A percentile compares a stretch with the other conserved stretches of the same genome.
phyloP scores from a whole-genome alignment of 805 yeast species.

The Yamadazyma scolyti region DNA sequence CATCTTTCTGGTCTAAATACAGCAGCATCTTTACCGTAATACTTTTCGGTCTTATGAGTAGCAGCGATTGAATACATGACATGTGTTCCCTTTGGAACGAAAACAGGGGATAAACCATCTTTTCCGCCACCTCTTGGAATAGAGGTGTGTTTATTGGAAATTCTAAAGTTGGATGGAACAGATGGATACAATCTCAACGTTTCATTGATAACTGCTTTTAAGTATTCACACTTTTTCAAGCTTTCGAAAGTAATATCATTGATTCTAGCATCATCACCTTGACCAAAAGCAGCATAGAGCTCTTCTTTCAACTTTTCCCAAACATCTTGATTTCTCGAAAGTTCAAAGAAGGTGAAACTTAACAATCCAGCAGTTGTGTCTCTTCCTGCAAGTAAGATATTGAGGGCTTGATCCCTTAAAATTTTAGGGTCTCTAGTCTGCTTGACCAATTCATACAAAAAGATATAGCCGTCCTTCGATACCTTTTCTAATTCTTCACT shows the following conservation, averaged over 20 bases:
- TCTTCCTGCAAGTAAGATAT: slow-evolving; percentile 51
- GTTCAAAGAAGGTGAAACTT: slow-evolving; percentile 42
- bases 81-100: slow-evolving; percentile 38
- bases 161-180: slow-evolving; percentile 48
- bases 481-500: slow-evolving; percentile 26
- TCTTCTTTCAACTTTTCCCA: slow-evolving; percentile 36
- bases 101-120: slow-evolving; percentile 36
- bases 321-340: slow-evolving; percentile 39
- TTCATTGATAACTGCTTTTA: slow-evolving; percentile 47
- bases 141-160: slow-evolving; percentile 42
- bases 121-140: slow-evolving; percentile 48
- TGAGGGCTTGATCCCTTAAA: slow-evolving; percentile 49
- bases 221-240: slow-evolving; percentile 46
- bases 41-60: slow-evolving; percentile 37
- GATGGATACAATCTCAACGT: slow-evolving; percentile 48
- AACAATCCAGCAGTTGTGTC: slow-evolving; percentile 53
- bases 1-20: slow-evolving; percentile 49
- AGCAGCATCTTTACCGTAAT: slow-evolving; percentile 43
- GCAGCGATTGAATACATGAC: slow-evolving; percentile 38
- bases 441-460: slow-evolving; percentile 45
- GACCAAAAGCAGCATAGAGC: slow-evolving; percentile 29
- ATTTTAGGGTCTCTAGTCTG: slow-evolving; percentile 45
- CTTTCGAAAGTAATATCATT: slow-evolving; percentile 44
- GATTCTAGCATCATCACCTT: slow-evolving; percentile 24
- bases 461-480: slow-evolving; percentile 39